Conservation (phyloP, 257 asterid genomes). For the Striga asiatica region DNA sequence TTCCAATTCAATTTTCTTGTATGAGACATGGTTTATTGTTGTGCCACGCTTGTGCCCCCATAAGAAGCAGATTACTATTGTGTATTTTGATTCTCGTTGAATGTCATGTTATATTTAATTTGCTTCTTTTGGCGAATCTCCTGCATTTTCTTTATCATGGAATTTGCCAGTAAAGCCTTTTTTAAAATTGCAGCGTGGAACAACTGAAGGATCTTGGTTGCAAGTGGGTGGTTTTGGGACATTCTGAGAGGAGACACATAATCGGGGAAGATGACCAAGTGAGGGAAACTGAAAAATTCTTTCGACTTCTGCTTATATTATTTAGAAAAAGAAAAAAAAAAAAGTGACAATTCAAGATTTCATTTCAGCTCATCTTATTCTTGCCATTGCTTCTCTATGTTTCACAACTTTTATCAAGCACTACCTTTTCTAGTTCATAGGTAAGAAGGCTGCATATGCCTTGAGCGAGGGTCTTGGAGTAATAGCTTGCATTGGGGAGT, state of each 20-base stretch:
- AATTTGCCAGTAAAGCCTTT: conserved; percentile 4
- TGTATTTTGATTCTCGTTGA: too few species aligned
- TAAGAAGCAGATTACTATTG: too few species aligned
- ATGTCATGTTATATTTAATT: too few species aligned
- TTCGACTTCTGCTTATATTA: background rate
- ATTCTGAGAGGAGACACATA: conserved; percentile 88
- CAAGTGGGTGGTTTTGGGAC: conserved; percentile 96
- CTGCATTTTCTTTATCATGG: background rate
- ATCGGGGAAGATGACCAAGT: conserved; percentile 90
- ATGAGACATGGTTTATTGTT: too few species aligned
- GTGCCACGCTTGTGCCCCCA: too few species aligned
- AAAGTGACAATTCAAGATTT: too few species aligned
- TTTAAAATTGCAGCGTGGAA: conserved; percentile 48
- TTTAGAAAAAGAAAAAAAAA: background rate
- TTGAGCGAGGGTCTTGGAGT: conserved; percentile 81
- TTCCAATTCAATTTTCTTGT: too few species aligned
- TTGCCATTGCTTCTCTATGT: conserved; percentile 1
- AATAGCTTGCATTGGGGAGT: conserved; percentile 96
- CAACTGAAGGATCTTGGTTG: conserved; percentile 89
- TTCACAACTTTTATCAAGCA: conserved; percentile 13
- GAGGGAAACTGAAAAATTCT: conserved; percentile 19
- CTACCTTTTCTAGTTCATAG: conserved; percentile 58
- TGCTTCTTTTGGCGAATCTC: too few species aligned
- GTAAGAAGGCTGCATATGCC: conserved; percentile 96
- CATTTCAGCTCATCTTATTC: too few species aligned